Base-by-base conservation (phyloP, 495 filamentous ascomycete species). In the Penicillium riverlandense region DNA sequence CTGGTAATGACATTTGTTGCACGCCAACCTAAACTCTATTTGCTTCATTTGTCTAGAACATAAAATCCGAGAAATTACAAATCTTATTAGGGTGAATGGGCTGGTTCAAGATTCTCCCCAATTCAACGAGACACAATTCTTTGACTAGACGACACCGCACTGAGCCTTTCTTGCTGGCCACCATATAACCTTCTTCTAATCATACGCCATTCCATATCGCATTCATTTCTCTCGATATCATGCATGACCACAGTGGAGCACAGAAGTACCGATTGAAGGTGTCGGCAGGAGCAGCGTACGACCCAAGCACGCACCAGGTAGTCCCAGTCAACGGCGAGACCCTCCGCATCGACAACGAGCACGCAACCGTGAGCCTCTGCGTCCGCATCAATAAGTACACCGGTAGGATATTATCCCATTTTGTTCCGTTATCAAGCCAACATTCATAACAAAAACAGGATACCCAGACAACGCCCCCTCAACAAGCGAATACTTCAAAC, bases 401-500 rank as follows among this genome's bases (percentile, higher is more conserved):
- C 28, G 77, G 79, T 79, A 70, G 8, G 32, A 30, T 27, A 4
- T 30, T 29, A 32, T 35, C 7, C 35, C 32, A 15, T 47, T 27
- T 29, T 40, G 34, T 31, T 35, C 36, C 14, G 41, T 32, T 12
- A 38, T n/a, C 11, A 41, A 22, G 16, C 9, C 43, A 28, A 37
- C 28, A 30, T 39, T 55, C 33, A 45, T 45, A 58, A 71, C 29
- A 74, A 72, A 59, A 48, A 56, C 37, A 67, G 84, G 83, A 27
- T 69, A 84, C 44, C 83, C 84, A 4, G 66, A 62, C 15, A 50
- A 55, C 37, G 80, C 83, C 12, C 80, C 83, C 0, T 44, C 50
- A 3, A 79, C 80, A 2, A 80, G 78, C 38, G 58, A 75, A 2
- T 96, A 96, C 69, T 96, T 98, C 73, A 65, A 73, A 22, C 64